Conservation (phyloP, 2,329 filamentous ascomycete species). For the Xylariaceae sp. region DNA sequence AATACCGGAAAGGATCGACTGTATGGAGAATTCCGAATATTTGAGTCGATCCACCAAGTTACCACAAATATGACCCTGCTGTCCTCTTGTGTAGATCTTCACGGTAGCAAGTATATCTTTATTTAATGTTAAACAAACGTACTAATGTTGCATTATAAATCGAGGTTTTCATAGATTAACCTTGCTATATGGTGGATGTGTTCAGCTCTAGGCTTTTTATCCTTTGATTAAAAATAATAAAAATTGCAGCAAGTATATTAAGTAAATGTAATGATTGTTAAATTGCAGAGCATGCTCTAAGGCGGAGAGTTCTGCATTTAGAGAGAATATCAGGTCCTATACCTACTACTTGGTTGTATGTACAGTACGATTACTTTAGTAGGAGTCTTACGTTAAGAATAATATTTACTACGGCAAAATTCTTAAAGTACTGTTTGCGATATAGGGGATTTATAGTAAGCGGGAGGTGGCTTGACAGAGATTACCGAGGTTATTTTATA, state of each 20-base stretch:
- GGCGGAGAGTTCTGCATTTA: neutral
- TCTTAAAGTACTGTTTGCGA: too few species aligned
- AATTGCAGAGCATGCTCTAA: neutral
- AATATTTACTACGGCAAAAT: too few species aligned
- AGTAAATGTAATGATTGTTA: neutral
- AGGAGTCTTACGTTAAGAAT: too few species aligned
- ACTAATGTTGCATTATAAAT: neutral
- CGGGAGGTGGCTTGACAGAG: too few species aligned
- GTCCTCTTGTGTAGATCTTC: neutral
- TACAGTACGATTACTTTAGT: neutral
- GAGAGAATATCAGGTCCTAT: neutral
- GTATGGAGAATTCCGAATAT: neutral
- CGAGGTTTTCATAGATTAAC: neutral
- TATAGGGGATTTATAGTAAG: too few species aligned
- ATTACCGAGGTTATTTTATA: too few species aligned
- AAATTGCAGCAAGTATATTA: neutral
- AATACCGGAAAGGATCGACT: too few species aligned
- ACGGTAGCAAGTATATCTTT: neutral
- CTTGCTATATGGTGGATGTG: neutral
- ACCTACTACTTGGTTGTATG: neutral
- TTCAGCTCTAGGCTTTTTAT: neutral
- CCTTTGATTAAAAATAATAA: neutral
- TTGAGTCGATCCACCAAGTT: neutral
- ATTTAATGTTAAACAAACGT: neutral
- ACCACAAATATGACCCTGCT: neutral